These are phyloP conservation scores for Mycena galericulata DNA, from an alignment of 768 basidiomycete species.

Conservation along the genomic window DNA sequence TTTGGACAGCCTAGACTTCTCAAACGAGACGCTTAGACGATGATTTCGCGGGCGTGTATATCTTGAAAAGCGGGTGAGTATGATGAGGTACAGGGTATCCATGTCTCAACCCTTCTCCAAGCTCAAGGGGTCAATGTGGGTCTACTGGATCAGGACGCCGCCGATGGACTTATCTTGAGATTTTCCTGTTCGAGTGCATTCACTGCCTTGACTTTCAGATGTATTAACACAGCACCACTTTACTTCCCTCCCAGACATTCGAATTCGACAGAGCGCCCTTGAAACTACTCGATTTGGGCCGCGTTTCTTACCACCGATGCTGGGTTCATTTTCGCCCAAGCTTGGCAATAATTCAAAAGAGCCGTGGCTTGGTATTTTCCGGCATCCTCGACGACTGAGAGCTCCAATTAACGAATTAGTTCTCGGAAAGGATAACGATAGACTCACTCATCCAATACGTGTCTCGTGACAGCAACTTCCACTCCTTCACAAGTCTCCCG, in stretches of 20 bases:
- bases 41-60: constrained; percentile 20
- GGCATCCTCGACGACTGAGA: constrained; percentile 21
- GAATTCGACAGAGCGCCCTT: too few species aligned
- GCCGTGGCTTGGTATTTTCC: constrained; percentile 14
- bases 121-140: too few species aligned
- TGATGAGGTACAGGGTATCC: too few species aligned
- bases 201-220: too few species aligned
- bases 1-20: constrained; percentile 37
- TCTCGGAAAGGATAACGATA: not conserved
- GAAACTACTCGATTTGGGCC: not conserved
- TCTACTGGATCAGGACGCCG: too few species aligned
- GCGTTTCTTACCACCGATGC: not conserved
- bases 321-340: constrained; percentile 27
- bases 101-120: too few species aligned
- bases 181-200: too few species aligned
- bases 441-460: constrained; percentile 33
- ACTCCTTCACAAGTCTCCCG: constrained; percentile 26
- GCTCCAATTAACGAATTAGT: not conserved
- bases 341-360: constrained; percentile 30
- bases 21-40: constrained; percentile 6
- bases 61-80: too few species aligned
- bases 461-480: constrained; percentile 30
- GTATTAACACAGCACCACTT: not conserved
- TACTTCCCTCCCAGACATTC: not conserved
- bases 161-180: too few species aligned